Conservation (phyloP, 2,329 filamentous ascomycete species). For the Pyrenochaeta sp. region DNA sequence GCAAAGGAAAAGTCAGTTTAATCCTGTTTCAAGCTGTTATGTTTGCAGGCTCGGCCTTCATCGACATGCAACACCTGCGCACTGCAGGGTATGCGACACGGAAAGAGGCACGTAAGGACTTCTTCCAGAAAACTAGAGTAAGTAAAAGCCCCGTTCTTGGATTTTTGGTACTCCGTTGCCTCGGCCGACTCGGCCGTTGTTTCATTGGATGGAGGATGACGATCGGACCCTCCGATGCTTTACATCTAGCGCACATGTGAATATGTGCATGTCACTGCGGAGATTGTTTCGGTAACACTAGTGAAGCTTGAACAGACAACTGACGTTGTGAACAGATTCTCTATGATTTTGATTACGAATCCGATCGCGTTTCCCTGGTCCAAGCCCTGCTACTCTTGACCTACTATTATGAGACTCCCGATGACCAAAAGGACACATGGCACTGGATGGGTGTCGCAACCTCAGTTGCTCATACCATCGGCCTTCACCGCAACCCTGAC, state of each 20-base stretch:
- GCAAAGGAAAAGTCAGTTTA: constrained; percentile 77
- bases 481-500: constrained; percentile 84
- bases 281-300: neutral
- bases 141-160: constrained; percentile 46
- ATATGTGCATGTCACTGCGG: constrained; percentile 11
- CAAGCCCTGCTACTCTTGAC: constrained; percentile 92
- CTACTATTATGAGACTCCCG: constrained; percentile 96
- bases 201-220: constrained; percentile 7
- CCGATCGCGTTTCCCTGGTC: constrained; percentile 85
- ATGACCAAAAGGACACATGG: constrained; percentile 98
- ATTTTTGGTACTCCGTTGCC: constrained; percentile 4
- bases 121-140: constrained; percentile 88
- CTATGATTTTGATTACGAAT: constrained; percentile 96
- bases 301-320: constrained; percentile 5
- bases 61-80: constrained; percentile 79
- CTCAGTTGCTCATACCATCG: constrained; percentile 91
- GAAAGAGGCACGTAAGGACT: constrained; percentile 84
- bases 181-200: constrained; percentile 19
- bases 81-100: constrained; percentile 79
- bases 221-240: constrained; percentile 14
- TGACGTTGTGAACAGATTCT: constrained; percentile 66
- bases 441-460: constrained; percentile 98
- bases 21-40: constrained; percentile 93
- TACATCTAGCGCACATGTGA: constrained; percentile 12
- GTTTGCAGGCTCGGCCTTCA: constrained; percentile 90